Base-by-base conservation (phyloP, 2,329 filamentous ascomycete species). In the Biscogniauxia mediterranea region DNA sequence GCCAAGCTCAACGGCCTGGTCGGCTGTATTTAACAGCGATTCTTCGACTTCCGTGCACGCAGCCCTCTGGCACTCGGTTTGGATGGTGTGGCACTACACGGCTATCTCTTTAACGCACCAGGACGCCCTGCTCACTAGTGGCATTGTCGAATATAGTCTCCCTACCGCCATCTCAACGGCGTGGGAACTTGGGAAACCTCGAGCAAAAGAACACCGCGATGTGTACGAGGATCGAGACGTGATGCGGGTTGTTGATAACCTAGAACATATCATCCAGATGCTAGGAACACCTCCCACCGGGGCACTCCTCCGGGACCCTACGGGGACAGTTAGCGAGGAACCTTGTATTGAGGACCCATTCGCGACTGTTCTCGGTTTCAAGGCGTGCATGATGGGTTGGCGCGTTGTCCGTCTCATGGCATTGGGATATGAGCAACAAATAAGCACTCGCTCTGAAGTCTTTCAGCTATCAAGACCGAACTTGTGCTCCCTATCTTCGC, bases 381-480 rank as follows among this genome's bases (percentile, higher is more conserved):
- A 63, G 21, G 54, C 57, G 3, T 63, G 58, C 19, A 58, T 63
- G 61, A 61, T 63, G 58, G 61, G 61, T 13, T 63, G 61, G 61
- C 61, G 61, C 17, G 55, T 63, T 7, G 49, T 63, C 13, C 61
- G 61, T 2, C 58, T 63, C 13, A 63, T 62, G 61, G 54, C 49
- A 7, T 49, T 62, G 9, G 55, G 57, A 17, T 32, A 54, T 19
- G 55, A 60, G 38, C 54, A 57, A 21, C 54, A 57, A 4, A 17
- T 62, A 20, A 60, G 55, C 7, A 23, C 19, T 19, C 57, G 57
- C 23, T 52, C 54, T 19, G 57, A 62, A 5, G 42, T 56, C 25
- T 20, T 56, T 23, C 50, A 59, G 23, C 51, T 53, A 15, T 23
- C 51, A 11, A 57, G 19, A 38, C 55, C 28, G 11, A 32, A 13